Percentiles rank a stretch among this genome's conserved stretches.
Evolutionary conservation across 2,329 filamentous ascomycete genomes (phyloP).

Genomic region (Elsinoe fawcettii): DNA sequence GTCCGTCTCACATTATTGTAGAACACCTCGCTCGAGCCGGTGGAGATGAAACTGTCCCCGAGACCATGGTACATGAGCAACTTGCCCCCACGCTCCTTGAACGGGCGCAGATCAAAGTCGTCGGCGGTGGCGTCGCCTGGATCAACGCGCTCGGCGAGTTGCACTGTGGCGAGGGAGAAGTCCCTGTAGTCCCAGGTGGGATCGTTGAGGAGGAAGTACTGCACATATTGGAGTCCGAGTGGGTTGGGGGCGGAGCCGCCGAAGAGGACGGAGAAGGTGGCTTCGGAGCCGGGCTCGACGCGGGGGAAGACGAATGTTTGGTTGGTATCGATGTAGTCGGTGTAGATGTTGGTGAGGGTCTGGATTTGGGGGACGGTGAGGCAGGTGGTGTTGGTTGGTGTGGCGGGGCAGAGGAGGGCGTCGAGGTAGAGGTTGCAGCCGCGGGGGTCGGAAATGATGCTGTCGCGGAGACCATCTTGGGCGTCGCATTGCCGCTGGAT

Average conservation of each 20-base stretch:
- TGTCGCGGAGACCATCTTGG: constrained; percentile 43
- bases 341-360: constrained; percentile 37
- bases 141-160: constrained; percentile 34
- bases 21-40: constrained; percentile 45
- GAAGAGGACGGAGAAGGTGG: constrained; percentile 32
- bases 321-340: constrained; percentile 35
- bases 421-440: constrained; percentile 41
- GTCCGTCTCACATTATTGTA: constrained; percentile 39
- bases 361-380: constrained; percentile 39
- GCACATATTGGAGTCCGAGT: constrained; percentile 33
- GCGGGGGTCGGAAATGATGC: constrained; percentile 42
- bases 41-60: constrained; percentile 41
- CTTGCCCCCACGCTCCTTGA: constrained; percentile 37
- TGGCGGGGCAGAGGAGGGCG: constrained; percentile 32
- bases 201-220: constrained; percentile 37
- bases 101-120: constrained; percentile 41
- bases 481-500: constrained; percentile 46
- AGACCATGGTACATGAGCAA: constrained; percentile 39
- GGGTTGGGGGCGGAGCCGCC: constrained; percentile 31
- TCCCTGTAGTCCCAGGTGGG: constrained; percentile 33
- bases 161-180: constrained; percentile 34
- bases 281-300: constrained; percentile 33
- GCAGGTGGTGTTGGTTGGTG: constrained; percentile 29
- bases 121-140: constrained; percentile 45
- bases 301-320: constrained; percentile 37